These are phyloP conservation scores for Schwanniomyces sp. DNA, from an alignment of 805 yeast genomes.

Conservation along the genomic window DNA sequence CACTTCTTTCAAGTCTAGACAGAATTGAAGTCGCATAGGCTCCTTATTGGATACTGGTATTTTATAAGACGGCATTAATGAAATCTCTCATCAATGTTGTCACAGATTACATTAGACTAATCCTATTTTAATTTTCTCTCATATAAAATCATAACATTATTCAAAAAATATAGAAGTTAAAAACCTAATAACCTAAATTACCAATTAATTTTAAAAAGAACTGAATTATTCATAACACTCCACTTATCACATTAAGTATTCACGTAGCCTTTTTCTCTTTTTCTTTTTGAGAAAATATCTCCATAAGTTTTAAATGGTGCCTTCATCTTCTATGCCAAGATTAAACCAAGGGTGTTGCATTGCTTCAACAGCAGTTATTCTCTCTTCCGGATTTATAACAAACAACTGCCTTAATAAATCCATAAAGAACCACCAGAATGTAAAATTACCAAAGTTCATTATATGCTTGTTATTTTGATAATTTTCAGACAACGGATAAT, in stretches of 20 bases:
- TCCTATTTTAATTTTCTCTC: background rate
- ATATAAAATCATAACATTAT: background rate
- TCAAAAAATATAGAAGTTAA: background rate
- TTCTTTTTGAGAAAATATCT: too few species aligned
- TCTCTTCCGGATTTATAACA: conserved; percentile 36
- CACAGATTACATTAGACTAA: too few species aligned
- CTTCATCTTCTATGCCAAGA: conserved; percentile 48
- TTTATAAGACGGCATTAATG: too few species aligned
- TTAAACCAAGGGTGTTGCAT: conserved; percentile 50
- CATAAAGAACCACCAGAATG: conserved; percentile 80
- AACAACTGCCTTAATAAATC: conserved; percentile 40
- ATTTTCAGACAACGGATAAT: conserved; percentile 37
- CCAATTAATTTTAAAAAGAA: background rate
- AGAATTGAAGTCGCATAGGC: too few species aligned
- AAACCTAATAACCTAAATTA: background rate
- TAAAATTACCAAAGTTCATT: conserved; percentile 60
- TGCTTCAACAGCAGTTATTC: conserved; percentile 43
- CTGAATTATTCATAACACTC: background rate
- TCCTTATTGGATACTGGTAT: too few species aligned
- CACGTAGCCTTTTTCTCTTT: background rate
- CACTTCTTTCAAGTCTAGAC: background rate
- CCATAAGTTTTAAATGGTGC: conserved; percentile 19
- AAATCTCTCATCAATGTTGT: too few species aligned
- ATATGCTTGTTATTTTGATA: conserved; percentile 36
- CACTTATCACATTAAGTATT: background rate